Conservation (phyloP, 2,329 filamentous ascomycete species). For the Sporothrix variecibatus region DNA sequence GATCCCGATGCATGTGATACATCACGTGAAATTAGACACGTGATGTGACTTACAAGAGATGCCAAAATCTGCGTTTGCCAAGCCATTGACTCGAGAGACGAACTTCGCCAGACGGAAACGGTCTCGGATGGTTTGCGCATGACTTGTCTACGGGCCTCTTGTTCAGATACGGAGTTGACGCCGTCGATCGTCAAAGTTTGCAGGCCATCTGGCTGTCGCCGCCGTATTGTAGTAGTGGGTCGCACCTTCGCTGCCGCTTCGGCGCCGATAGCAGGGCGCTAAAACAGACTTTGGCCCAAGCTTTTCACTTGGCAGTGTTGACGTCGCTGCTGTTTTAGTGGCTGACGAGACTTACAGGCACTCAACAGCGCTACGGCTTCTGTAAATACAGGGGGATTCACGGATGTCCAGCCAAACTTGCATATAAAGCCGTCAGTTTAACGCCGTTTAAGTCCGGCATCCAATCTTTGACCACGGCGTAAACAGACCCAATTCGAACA, state of each 20-base stretch:
- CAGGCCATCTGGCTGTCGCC: background rate
- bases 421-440: background rate
- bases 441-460: slow-evolving; percentile 22
- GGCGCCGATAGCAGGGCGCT: background rate
- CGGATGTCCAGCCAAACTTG: background rate
- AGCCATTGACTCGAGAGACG: background rate
- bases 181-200: background rate
- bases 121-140: background rate
- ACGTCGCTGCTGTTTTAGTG: background rate
- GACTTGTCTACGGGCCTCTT: background rate
- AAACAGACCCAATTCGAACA: background rate
- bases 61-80: background rate
- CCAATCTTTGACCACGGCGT: background rate
- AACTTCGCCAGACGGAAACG: background rate
- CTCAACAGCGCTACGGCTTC: background rate
- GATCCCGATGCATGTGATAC: background rate
- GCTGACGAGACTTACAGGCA: background rate
- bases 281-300: background rate
- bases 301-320: slow-evolving; percentile 4
- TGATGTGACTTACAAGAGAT: background rate
- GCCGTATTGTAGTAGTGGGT: background rate
- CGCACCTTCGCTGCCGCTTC: background rate
- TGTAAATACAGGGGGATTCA: background rate
- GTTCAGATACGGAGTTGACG: background rate
- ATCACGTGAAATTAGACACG: background rate